Percentiles rank a stretch among this genome's conserved stretches.
These are phyloP conservation scores for Brachypodium distachyon DNA, from an alignment of 202 grass and related monocot genomes.

Conservation along the genomic window DNA sequence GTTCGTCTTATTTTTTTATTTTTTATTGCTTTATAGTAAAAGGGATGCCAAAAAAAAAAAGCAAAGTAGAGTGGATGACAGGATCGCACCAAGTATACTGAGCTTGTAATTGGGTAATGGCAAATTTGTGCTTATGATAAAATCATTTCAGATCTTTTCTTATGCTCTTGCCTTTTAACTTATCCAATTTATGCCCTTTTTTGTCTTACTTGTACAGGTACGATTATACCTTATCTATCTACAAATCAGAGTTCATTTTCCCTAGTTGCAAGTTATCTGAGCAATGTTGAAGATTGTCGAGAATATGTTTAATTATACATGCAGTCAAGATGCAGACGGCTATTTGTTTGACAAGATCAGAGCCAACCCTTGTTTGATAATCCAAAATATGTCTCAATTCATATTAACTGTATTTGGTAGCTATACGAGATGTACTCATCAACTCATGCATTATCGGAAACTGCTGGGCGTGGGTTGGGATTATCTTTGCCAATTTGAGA, in stretches of 20 bases:
- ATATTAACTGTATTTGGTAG: no score
- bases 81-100: neutral
- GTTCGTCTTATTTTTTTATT: neutral
- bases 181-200: neutral
- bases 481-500: no score
- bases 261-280: neutral
- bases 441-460: no score
- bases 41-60: neutral
- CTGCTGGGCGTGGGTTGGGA: no score
- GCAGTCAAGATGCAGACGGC: no score
- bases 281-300: constrained; percentile 15
- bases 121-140: neutral
- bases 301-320: no score
- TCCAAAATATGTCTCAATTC: no score
- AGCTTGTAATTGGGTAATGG: neutral
- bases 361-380: no score
- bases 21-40: constrained; percentile 15
- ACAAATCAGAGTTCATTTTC: neutral
- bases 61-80: neutral
- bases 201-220: neutral
- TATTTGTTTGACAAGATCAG: no score
- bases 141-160: neutral
- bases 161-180: neutral
- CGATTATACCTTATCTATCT: neutral
- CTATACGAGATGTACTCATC: no score